Evolutionary conservation across 305 asterid genomes (phyloP).

Genomic region (Andrographis paniculata): DNA sequence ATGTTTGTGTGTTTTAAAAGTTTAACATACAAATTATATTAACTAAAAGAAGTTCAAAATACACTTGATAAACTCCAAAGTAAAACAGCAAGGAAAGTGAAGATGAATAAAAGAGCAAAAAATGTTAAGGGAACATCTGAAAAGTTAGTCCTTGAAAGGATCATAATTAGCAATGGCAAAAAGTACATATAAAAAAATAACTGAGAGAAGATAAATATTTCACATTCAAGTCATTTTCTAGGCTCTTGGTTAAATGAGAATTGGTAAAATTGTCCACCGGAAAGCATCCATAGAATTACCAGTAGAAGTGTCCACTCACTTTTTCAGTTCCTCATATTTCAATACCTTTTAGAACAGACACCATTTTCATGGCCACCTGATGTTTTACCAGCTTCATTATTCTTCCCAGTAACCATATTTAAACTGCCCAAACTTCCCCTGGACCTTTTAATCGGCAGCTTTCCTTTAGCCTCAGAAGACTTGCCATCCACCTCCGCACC

Average conservation of each 20-base stretch:
- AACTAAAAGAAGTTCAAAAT: no score
- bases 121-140: conserved; percentile 1
- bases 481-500: conserved; percentile 70
- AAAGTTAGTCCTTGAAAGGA: no score
- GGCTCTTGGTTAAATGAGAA: conserved; percentile 11
- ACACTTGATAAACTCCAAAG: no score
- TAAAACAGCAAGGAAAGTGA: not conserved
- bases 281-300: conserved; percentile 8
- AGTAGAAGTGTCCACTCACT: not conserved
- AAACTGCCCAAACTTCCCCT: conserved; percentile 81
- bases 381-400: conserved; percentile 45
- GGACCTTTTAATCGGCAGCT: conserved; percentile 87
- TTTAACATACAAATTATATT: conserved; percentile 6
- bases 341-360: conserved; percentile 56
- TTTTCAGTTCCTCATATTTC: conserved; percentile 3
- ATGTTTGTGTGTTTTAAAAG: no score
- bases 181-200: conserved; percentile 1
- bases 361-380: conserved; percentile 60
- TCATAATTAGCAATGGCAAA: no score
- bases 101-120: conserved; percentile 13
- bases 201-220: conserved; percentile 9
- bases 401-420: conserved; percentile 78
- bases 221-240: conserved; percentile 3
- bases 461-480: conserved; percentile 71
- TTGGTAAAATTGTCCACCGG: conserved; percentile 9